Conservation (phyloP, 1,284 basidiomycete species). For the Malassezia japonica region DNA sequence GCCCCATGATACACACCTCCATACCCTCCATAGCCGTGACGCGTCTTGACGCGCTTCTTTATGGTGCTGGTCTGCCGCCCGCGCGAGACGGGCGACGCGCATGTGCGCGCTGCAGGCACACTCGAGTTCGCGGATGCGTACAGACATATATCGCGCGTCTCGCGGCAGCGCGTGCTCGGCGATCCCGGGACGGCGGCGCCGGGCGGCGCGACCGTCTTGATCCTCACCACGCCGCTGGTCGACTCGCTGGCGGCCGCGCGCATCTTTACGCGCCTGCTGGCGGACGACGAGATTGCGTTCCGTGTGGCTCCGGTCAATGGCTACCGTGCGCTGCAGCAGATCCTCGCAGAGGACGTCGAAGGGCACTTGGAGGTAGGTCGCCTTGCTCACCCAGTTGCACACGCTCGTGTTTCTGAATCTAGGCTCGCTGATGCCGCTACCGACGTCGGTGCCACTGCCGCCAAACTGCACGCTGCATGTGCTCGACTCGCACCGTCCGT, state of each 20-base stretch:
- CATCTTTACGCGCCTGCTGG: constrained; percentile 80
- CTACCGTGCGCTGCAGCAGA: constrained; percentile 50
- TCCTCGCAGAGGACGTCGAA: constrained; percentile 21
- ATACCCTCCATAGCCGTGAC: neutral
- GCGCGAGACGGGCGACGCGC: constrained; percentile 20
- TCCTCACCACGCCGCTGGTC: constrained; percentile 78
- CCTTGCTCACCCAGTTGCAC: constrained; percentile 60
- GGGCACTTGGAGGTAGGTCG: constrained; percentile 10
- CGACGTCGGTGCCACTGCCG: constrained; percentile 48
- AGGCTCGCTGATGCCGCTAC: constrained; percentile 75
- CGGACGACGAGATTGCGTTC: constrained; percentile 85
- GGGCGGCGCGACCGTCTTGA: constrained; percentile 54
- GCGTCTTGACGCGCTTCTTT: constrained; percentile 4
- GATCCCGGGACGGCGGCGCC: constrained; percentile 12
- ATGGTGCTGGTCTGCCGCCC: constrained; percentile 24
- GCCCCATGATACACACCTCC: neutral
- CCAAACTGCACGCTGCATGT: constrained; percentile 62
- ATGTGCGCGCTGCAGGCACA: constrained; percentile 1
- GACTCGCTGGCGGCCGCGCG: constrained; percentile 79
- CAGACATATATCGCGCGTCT: constrained; percentile 20
- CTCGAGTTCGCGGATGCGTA: constrained; percentile 39
- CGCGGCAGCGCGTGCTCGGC: constrained; percentile 18
- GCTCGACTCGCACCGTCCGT: constrained; percentile 85
- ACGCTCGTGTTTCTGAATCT: constrained; percentile 87
- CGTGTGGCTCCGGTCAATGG: constrained; percentile 85